Conservation (phyloP, 2,329 filamentous ascomycete species). For the Madurella fahalii region DNA sequence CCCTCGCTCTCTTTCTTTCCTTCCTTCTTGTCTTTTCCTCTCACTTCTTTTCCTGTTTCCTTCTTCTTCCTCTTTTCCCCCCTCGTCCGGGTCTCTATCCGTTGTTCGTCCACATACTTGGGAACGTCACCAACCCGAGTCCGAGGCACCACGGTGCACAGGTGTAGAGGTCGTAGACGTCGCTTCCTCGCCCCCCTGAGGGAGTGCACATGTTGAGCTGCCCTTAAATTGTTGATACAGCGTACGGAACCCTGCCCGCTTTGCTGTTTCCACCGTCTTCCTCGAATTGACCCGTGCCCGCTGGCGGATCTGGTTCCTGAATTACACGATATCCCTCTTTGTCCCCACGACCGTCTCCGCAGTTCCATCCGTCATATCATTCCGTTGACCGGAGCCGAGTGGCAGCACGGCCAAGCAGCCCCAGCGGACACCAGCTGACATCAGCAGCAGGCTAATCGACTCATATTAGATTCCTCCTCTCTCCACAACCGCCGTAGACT, state of each 20-base stretch:
- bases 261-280: not conserved
- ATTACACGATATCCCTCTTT: not conserved
- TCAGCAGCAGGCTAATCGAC: slow-evolving; percentile 7
- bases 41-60: not conserved
- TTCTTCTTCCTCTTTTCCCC: not conserved
- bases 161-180: slow-evolving; percentile 8
- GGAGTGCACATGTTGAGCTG: slow-evolving; percentile 7
- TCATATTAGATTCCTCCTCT: no score
- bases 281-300: not conserved
- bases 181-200: slow-evolving; percentile 3
- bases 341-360: not conserved
- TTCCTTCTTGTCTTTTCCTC: not conserved
- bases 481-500: not conserved
- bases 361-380: not conserved
- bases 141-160: slow-evolving; percentile 6
- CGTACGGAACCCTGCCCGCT: not conserved
- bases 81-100: not conserved
- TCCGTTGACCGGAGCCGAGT: not conserved
- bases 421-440: not conserved
- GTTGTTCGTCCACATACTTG: not conserved
- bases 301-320: not conserved
- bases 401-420: not conserved
- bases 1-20: slow-evolving; percentile 1
- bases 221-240: slow-evolving; percentile 4
- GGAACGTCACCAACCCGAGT: slow-evolving; percentile 4